Percentiles rank a stretch among this genome's conserved stretches.
phyloP scores from a whole-genome alignment of 2,329 filamentous ascomycete genomes.

The Botrytis deweyae region DNA sequence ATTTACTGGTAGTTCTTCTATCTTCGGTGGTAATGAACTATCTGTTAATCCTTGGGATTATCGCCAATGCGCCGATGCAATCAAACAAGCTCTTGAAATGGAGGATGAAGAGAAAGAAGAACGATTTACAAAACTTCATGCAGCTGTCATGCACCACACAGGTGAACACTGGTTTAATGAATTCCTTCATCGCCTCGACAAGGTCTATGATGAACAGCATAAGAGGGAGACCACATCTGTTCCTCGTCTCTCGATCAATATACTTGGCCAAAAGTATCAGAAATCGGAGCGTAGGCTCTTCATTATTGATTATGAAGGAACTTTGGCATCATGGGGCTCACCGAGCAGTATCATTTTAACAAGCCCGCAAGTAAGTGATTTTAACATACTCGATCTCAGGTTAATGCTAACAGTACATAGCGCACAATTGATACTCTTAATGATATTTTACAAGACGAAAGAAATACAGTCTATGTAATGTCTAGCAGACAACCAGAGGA shows the following conservation, averaged over 20 bases:
- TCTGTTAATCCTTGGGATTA: slow-evolving; percentile 97
- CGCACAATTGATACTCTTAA: slow-evolving; percentile 80
- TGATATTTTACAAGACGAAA: slow-evolving; percentile 74
- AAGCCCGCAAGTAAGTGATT: slow-evolving; percentile 61
- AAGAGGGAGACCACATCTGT: slow-evolving; percentile 82
- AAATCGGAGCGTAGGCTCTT: slow-evolving; percentile 70
- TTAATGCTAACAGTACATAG: slow-evolving; percentile 42
- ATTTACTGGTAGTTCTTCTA: slow-evolving; percentile 86
- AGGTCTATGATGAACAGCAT: slow-evolving; percentile 80
- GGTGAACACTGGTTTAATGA: slow-evolving; percentile 83
- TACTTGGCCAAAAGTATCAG: slow-evolving; percentile 65
- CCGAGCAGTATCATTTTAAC: slow-evolving; percentile 81
- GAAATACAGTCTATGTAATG: slow-evolving; percentile 92
- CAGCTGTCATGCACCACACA: slow-evolving; percentile 75
- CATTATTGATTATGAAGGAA: slow-evolving; percentile 92
- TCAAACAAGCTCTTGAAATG: slow-evolving; percentile 83
- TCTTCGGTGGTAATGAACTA: slow-evolving; percentile 79
- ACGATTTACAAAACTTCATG: slow-evolving; percentile 72
- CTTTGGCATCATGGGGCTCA: slow-evolving; percentile 82
- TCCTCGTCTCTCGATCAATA: slow-evolving; percentile 72
- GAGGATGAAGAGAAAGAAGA: slow-evolving; percentile 66
- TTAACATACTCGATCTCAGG: too few species aligned
- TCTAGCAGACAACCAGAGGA: slow-evolving; percentile 85
- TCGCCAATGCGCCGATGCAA: slow-evolving; percentile 79
- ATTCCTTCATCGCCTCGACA: slow-evolving; percentile 68